Percentiles rank a stretch among this genome's conserved stretches.
phyloP scores from a whole-genome alignment of 371 early-diverging fungal species.

The Apophysomyces elegans region DNA sequence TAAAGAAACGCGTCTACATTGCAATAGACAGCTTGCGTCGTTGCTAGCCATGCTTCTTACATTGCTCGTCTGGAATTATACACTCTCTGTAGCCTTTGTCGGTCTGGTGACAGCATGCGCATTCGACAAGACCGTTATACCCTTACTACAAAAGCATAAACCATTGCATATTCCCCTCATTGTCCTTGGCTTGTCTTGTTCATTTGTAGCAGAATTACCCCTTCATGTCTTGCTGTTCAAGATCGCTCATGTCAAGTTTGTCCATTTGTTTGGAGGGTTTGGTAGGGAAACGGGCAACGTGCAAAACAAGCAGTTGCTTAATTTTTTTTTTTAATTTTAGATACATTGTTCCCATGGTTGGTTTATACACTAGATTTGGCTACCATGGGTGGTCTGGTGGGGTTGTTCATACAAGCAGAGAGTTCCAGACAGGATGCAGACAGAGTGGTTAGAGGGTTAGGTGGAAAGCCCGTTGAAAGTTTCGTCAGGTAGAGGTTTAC shows the following conservation, averaged over 20 bases:
- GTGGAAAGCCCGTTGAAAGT: slow-evolving; percentile 18
- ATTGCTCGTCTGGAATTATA: slow-evolving; percentile 20
- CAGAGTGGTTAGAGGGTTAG: slow-evolving; percentile 21
- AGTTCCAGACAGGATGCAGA: slow-evolving; percentile 21
- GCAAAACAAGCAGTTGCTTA: background rate
- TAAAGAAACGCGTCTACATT: no score
- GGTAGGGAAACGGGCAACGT: slow-evolving; percentile 18
- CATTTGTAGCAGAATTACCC: slow-evolving; percentile 32
- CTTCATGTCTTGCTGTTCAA: slow-evolving; percentile 32
- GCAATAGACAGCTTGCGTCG: no score
- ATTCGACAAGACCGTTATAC: background rate
- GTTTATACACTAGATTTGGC: slow-evolving; percentile 24
- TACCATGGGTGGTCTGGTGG: slow-evolving; percentile 22
- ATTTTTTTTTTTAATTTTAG: slow-evolving; percentile 14
- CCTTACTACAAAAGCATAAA: background rate
- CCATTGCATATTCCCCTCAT: background rate
- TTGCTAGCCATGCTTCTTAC: no score
- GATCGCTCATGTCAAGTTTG: slow-evolving; percentile 11
- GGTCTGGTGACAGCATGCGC: slow-evolving; percentile 12
- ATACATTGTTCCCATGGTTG: slow-evolving; percentile 22
- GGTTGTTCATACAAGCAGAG: slow-evolving; percentile 30
- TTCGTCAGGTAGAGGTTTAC: slow-evolving; percentile 17
- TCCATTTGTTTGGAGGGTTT: slow-evolving; percentile 33
- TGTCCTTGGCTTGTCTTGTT: slow-evolving; percentile 19
- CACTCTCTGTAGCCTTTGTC: slow-evolving; percentile 9